Evolutionary conservation across 768 basidiomycete species (phyloP), one percentile per base, ranked within the genome.

Genomic region (Panaeolus papilionaceus): DNA sequence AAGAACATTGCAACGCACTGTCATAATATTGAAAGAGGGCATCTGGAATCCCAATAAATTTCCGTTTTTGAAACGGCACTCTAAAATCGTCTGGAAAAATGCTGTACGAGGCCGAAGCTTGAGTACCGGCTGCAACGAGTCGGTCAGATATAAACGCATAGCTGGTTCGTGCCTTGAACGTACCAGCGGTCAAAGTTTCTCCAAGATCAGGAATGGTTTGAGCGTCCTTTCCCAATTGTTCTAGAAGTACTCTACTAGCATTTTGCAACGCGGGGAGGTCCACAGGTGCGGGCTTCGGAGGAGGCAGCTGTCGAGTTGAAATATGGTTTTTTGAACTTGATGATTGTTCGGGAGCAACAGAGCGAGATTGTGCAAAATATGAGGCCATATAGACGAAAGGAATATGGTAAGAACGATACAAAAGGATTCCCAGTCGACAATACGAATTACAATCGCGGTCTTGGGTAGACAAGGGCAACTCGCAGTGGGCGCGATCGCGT

Each of bases 21-120:
- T 90, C 89, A 76, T 91, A 93, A 74, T 91, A 90, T 73, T 93
- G 88, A 66, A 92, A 93, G 64, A 93, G 80, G 6, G 86, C 86
- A 66, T 93, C 92, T 16, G 92, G 92, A 23, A 94, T 92, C n/a
- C 87, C 85, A 70, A 92, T 81, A 65, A 92, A 88, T 70, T 87
- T 87, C 73, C 88, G 82, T 76, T 93, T 93, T 79, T 93, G 92
- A 74, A 91, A 94, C 1, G 92, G 92, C 4, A 92, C 89, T 70
- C 91, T 86, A 68, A 85, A 86, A 75, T 94, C 92, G 68, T 93
- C 91, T 2, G 91, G 88, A 75, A 88, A 92, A 65, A 92, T 81
- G 70, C 86, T 93, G 76, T 94, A 94, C 9, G 88, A 85, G n/a
- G 87, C 85, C n/a, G 92, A 92, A 28, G 89, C 89, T 65, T 88